These are phyloP conservation scores for Cladosporium colombiae DNA, from an alignment of 2,329 filamentous ascomycete genomes.

Conservation along the genomic window DNA sequence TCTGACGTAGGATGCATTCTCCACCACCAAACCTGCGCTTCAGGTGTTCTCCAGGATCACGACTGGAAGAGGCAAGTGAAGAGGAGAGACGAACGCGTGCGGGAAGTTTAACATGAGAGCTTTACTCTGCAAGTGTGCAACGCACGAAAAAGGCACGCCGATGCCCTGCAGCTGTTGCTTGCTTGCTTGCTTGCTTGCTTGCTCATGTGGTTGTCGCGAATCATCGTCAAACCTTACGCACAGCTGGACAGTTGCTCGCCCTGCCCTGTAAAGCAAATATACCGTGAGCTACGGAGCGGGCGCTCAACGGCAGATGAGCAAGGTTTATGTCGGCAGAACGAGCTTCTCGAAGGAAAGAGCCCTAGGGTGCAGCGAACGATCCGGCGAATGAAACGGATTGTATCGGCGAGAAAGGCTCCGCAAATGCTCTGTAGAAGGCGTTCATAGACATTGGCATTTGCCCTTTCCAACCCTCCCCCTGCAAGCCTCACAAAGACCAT, in stretches of 20 bases:
- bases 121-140: not conserved
- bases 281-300: not conserved
- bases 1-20: not conserved
- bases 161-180: not conserved
- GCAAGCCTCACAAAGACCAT: not conserved
- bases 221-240: not conserved
- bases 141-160: not conserved
- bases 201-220: not conserved
- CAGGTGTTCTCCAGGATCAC: not conserved
- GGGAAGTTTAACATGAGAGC: not conserved
- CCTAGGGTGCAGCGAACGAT: not conserved
- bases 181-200: too few species aligned
- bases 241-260: not conserved
- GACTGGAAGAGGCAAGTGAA: not conserved
- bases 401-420: not conserved
- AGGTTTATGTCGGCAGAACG: conserved; percentile 12
- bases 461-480: not conserved
- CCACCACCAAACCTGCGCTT: not conserved
- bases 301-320: conserved; percentile 11
- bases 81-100: not conserved
- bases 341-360: conserved; percentile 13
- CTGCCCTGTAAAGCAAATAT: not conserved
- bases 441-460: not conserved
- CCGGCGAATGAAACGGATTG: not conserved
- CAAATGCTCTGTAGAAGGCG: not conserved